Evolutionary conservation across 768 basidiomycete genomes (phyloP).

Genomic region (Obba rivulosa): DNA sequence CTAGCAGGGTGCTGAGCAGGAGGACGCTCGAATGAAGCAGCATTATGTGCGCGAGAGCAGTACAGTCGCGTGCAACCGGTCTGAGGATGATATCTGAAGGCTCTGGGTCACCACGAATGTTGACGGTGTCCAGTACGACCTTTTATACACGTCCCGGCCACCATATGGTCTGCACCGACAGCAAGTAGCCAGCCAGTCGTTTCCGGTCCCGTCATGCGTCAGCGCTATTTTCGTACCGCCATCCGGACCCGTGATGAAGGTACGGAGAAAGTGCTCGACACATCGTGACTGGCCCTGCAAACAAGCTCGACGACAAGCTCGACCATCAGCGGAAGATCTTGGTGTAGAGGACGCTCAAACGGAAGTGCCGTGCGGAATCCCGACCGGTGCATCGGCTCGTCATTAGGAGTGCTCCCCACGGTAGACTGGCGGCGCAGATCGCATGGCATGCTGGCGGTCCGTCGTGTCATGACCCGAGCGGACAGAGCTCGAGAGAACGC

Average conservation of each 20-base stretch:
- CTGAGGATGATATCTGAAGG: too few relatives aligned
- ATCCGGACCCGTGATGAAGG: constrained; percentile 2
- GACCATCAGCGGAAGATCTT: too few relatives aligned
- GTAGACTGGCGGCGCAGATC: too few relatives aligned
- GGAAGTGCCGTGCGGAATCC: too few relatives aligned
- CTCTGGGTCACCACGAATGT: background rate
- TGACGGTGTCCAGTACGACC: background rate
- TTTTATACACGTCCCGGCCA: constrained; percentile 2
- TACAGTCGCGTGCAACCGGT: background rate
- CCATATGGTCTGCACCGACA: background rate
- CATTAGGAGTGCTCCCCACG: too few relatives aligned
- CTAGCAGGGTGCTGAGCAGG: constrained; percentile 10
- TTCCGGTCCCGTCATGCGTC: background rate
- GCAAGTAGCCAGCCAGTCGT: background rate
- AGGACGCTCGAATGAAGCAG: constrained; percentile 3
- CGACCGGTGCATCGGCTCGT: too few relatives aligned
- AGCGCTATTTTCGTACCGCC: constrained; percentile 2
- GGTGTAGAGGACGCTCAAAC: too few relatives aligned
- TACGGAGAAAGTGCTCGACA: constrained; percentile 2
- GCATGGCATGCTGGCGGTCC: too few relatives aligned
- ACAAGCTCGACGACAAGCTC: too few relatives aligned
- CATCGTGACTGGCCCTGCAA: too few relatives aligned
- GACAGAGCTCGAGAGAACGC: too few relatives aligned
- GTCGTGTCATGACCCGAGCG: too few relatives aligned
- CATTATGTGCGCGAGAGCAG: background rate